phyloP scores from a whole-genome alignment of 2,329 filamentous ascomycete species.

The Aspergillus cejpii region DNA sequence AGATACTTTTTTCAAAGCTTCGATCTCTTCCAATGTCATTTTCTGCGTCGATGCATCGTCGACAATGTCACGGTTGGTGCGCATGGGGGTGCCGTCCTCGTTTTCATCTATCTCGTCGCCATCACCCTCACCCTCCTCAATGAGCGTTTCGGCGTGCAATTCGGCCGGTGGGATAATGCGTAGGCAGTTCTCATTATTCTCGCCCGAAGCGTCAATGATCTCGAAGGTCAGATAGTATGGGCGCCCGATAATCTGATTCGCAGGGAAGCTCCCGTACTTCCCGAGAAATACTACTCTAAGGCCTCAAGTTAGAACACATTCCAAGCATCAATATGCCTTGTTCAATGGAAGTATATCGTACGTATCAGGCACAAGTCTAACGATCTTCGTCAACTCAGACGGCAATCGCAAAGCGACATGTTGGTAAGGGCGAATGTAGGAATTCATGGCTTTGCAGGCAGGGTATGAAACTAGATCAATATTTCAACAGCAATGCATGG shows the following conservation, averaged over 20 bases:
- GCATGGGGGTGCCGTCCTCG: slow-evolving; percentile 45
- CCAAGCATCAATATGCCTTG: no score
- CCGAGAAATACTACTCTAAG: slow-evolving; percentile 74
- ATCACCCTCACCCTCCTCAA: slow-evolving; percentile 44
- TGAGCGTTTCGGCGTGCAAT: slow-evolving; percentile 69
- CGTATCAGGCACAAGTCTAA: slow-evolving; percentile 58
- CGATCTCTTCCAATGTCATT: slow-evolving; percentile 64
- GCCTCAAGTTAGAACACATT: slow-evolving; percentile 9
- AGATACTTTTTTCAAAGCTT: slow-evolving; percentile 63
- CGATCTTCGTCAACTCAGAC: slow-evolving; percentile 52
- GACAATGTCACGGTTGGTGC: slow-evolving; percentile 57
- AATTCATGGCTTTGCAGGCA: slow-evolving; percentile 29
- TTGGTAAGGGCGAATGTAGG: slow-evolving; percentile 33
- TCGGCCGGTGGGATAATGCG: slow-evolving; percentile 75
- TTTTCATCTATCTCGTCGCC: slow-evolving; percentile 30
- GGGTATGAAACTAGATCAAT: background rate
- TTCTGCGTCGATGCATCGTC: slow-evolving; percentile 65
- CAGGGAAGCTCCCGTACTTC: slow-evolving; percentile 86
- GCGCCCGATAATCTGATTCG: slow-evolving; percentile 82
- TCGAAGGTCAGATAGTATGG: slow-evolving; percentile 91
- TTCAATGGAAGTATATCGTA: slow-evolving; percentile 47
- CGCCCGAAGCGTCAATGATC: slow-evolving; percentile 63
- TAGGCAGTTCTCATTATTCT: slow-evolving; percentile 58
- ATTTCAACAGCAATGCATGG: background rate
- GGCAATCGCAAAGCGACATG: slow-evolving; percentile 40